A percentile compares a stretch with the other conserved stretches of the same genome.
These are phyloP conservation scores for Rhodomyrtus tomentosa DNA, from an alignment of 345 rosid species.

Conservation along the genomic window DNA sequence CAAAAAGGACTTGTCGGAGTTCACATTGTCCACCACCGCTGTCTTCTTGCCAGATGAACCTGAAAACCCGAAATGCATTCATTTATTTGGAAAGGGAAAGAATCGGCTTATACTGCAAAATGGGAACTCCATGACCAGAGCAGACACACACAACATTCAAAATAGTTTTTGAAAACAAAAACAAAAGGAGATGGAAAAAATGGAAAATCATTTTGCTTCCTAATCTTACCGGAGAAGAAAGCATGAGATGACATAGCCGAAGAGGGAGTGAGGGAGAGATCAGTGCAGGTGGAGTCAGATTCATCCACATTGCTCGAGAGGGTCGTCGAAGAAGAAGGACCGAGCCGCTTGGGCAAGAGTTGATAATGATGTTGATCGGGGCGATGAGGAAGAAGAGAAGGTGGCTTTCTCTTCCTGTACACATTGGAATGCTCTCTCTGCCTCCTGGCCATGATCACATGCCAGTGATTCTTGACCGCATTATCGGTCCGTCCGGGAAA, in stretches of 20 bases:
- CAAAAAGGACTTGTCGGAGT: not conserved
- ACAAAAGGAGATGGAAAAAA: not conserved
- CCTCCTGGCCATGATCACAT: slow-evolving; percentile 9
- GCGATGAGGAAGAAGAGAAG: not conserved
- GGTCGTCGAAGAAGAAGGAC: not conserved
- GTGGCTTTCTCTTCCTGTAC: not conserved
- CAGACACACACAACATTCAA: not conserved
- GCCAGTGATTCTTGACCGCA: slow-evolving; percentile 17
- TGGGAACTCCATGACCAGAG: not conserved
- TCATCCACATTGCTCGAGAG: slow-evolving; percentile 5
- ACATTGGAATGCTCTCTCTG: slow-evolving; percentile 5
- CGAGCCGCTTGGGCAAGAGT: not conserved
- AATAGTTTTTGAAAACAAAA: not conserved
- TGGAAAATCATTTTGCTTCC: not conserved
- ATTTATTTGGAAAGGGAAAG: not conserved
- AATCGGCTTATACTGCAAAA: not conserved
- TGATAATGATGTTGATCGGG: not conserved
- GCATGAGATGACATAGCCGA: not conserved
- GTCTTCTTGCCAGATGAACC: not conserved
- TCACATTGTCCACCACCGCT: not conserved
- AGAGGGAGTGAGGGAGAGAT: slow-evolving; percentile 6
- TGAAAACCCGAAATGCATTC: not conserved
- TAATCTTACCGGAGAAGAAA: not conserved
- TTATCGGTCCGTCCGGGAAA: slow-evolving; percentile 15
- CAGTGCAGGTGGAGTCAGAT: slow-evolving; percentile 5